Conservation (phyloP, 225 moss, liverwort and hornwort species). For the Anthoceros angustus region DNA sequence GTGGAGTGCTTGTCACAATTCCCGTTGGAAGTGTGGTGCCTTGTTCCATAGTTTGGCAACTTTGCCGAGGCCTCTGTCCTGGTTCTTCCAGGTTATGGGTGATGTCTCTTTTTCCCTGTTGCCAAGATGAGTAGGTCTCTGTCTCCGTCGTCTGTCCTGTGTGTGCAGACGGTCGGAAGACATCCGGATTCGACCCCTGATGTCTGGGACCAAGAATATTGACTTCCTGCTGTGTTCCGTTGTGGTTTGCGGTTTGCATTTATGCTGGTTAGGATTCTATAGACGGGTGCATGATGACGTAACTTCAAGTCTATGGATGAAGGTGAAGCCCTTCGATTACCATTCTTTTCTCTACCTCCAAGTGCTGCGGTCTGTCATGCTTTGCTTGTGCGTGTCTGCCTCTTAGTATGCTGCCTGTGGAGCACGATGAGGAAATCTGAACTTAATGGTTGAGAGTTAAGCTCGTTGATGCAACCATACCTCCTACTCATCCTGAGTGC, state of each 20-base stretch:
- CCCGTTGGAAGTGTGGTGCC: background rate
- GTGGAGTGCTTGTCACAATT: background rate
- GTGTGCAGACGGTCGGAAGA: background rate
- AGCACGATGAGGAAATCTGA: slow-evolving; percentile 7
- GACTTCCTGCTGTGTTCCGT: no score
- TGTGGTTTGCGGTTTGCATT: no score
- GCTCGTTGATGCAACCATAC: slow-evolving; percentile 29
- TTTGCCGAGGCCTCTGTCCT: slow-evolving; percentile 6
- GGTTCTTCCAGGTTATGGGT: background rate
- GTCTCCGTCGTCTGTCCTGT: background rate
- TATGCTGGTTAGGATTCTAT: no score
- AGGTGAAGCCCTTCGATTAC: no score
- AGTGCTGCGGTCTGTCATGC: no score
- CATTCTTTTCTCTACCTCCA: no score
- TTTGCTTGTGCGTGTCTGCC: no score
- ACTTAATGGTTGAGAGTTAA: slow-evolving; percentile 27
- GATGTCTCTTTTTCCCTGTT: slow-evolving; percentile 4
- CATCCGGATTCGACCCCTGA: slow-evolving; percentile 4
- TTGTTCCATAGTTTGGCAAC: background rate
- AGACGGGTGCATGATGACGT: no score
- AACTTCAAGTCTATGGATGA: no score
- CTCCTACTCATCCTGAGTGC: slow-evolving; percentile 35
- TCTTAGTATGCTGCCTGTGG: no score
- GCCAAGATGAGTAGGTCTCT: slow-evolving; percentile 1
- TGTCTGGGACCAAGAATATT: background rate